phyloP scores from a whole-genome alignment of 768 basidiomycete species.

The Tylopilus cervinicoccineus region DNA sequence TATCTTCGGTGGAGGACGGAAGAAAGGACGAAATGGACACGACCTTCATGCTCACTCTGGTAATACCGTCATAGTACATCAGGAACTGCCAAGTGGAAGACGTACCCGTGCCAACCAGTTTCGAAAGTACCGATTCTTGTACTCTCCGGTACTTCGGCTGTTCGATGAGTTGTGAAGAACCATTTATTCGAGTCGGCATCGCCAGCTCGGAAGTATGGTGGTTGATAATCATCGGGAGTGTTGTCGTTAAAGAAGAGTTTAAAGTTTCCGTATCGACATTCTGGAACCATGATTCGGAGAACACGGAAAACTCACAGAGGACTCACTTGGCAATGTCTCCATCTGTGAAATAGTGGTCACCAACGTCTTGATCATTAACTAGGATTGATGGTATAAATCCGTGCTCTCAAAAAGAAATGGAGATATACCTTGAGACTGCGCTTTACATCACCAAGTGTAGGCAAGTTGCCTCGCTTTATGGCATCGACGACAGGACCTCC shows the following conservation, averaged over 20 bases:
- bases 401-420: background rate
- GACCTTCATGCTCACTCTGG: constrained; percentile 66
- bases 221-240: constrained; percentile 81
- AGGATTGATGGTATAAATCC: background rate
- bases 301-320: background rate
- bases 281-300: constrained; percentile 33
- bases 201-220: constrained; percentile 71
- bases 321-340: constrained; percentile 73
- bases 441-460: constrained; percentile 79
- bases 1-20: constrained; percentile 57
- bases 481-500: constrained; percentile 61
- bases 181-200: constrained; percentile 71
- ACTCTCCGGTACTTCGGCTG: constrained; percentile 70
- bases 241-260: constrained; percentile 81
- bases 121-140: constrained; percentile 63
- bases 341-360: constrained; percentile 77
- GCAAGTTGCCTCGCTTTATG: constrained; percentile 53
- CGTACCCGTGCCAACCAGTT: constrained; percentile 71
- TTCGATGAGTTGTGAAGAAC: constrained; percentile 76
- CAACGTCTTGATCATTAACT: constrained; percentile 75
- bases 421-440: constrained; percentile 65
- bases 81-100: background rate
- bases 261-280: constrained; percentile 82
- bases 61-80: background rate
- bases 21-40: constrained; percentile 72